Percentiles rank a stretch among this genome's conserved stretches.
These are phyloP conservation scores for Corinectria fuckeliana DNA, from an alignment of 2,329 filamentous ascomycete species.

Conservation along the genomic window DNA sequence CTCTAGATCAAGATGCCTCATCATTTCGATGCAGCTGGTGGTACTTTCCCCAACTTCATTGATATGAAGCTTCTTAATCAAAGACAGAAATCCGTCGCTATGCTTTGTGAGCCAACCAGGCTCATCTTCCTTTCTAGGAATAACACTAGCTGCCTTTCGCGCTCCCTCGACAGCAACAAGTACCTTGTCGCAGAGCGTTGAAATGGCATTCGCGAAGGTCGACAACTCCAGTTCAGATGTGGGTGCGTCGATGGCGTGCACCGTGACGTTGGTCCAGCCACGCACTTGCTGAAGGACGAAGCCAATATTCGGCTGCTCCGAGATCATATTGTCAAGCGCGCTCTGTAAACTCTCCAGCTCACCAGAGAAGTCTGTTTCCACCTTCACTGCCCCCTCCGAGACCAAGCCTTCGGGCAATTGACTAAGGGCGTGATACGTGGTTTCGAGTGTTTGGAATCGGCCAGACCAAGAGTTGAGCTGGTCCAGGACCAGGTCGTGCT, in stretches of 20 bases:
- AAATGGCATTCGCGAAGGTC: slow-evolving; percentile 63
- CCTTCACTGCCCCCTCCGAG: slow-evolving; percentile 44
- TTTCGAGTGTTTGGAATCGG: slow-evolving; percentile 52
- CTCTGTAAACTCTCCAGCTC: slow-evolving; percentile 47
- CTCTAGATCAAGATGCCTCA: slow-evolving; percentile 43
- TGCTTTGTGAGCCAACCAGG: slow-evolving; percentile 48
- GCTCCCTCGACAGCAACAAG: slow-evolving; percentile 81
- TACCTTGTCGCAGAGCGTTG: slow-evolving; percentile 74
- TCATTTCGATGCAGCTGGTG: slow-evolving; percentile 44
- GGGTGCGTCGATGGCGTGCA: slow-evolving; percentile 18
- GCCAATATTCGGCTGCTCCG: slow-evolving; percentile 60
- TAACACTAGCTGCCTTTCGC: slow-evolving; percentile 58
- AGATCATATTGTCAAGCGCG: slow-evolving; percentile 50
- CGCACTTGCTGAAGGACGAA: slow-evolving; percentile 72
- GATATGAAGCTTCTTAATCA: slow-evolving; percentile 66
- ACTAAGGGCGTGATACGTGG: slow-evolving; percentile 50
- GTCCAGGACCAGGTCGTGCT: slow-evolving; percentile 53
- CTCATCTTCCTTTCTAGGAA: slow-evolving; percentile 44
- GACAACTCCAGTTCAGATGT: slow-evolving; percentile 38
- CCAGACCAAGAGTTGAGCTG: slow-evolving; percentile 58
- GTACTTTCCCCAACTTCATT: slow-evolving; percentile 57
- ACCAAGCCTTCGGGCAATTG: slow-evolving; percentile 59
- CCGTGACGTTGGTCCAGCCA: slow-evolving; percentile 62
- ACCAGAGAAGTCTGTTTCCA: slow-evolving; percentile 44
- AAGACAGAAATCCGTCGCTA: slow-evolving; percentile 57